Conservation (phyloP, 2,329 filamentous ascomycete genomes). For the Colletotrichum horii region DNA sequence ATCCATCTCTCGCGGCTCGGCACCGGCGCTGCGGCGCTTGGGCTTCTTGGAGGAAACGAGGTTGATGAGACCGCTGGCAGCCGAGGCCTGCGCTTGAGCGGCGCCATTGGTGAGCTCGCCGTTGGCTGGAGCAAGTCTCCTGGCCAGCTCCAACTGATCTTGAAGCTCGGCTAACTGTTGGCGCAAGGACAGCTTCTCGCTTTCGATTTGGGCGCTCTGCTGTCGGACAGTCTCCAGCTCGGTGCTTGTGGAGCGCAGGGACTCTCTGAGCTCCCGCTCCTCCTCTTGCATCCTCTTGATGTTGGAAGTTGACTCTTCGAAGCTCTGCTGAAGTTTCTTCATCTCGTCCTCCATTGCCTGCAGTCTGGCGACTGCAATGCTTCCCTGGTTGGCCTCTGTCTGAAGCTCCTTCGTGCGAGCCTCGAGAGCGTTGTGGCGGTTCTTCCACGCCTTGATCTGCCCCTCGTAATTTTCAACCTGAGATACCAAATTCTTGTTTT, state of each 20-base stretch:
- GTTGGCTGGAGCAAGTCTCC: constrained; percentile 76
- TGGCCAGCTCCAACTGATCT: constrained; percentile 89
- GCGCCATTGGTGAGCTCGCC: constrained; percentile 55
- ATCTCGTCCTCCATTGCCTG: constrained; percentile 95
- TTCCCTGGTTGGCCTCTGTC: constrained; percentile 95
- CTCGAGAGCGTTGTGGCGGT: constrained; percentile 87
- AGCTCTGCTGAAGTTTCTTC: constrained; percentile 85
- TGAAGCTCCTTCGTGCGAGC: constrained; percentile 92
- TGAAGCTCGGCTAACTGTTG: constrained; percentile 90
- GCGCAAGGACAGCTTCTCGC: constrained; percentile 82
- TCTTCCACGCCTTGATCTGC: constrained; percentile 96
- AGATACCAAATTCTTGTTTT: constrained; percentile 87
- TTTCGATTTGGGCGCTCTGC: constrained; percentile 77
- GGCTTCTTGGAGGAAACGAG: constrained; percentile 96
- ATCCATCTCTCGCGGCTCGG: constrained; percentile 83
- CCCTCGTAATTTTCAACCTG: constrained; percentile 96
- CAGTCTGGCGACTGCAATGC: constrained; percentile 89
- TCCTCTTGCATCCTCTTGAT: constrained; percentile 96
- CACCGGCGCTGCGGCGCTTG: constrained; percentile 89
- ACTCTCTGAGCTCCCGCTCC: constrained; percentile 84
- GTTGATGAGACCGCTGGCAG: constrained; percentile 86
- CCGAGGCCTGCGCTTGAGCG: constrained; percentile 51
- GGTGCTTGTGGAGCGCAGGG: constrained; percentile 76
- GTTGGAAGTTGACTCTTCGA: constrained; percentile 88
- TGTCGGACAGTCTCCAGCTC: constrained; percentile 83